Base-by-base conservation (phyloP, 768 basidiomycete species). In the Tubosaeta brunneosetosa region DNA sequence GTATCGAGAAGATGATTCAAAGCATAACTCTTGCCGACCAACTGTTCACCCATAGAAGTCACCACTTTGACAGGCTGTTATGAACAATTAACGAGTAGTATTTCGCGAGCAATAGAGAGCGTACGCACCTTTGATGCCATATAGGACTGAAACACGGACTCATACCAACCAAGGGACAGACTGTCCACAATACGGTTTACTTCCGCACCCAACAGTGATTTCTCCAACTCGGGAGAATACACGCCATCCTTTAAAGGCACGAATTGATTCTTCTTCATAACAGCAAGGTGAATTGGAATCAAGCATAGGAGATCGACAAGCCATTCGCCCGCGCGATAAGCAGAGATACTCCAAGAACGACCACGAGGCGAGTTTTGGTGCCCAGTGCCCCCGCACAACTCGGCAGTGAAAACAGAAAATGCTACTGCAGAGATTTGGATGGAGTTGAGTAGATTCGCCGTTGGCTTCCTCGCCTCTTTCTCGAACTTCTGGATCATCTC, bases 21-120 rank as follows among this genome's bases (percentile, higher is more conserved):
- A 0, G 77, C 68, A 49, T 75, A 85, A 47, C 77, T 80, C 57
- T 84, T 84, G 1, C 83, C 84, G 1, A 85, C 83, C 0, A 80
- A 83, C 58, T 85, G 83, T 60, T 84, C 82, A 1, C 82, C 83
- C 84, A 84, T 84, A 0, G 83, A 85, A 0, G 83, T 82, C 1
- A 84, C 83, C 3, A 84, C 84, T 55, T 74, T 77, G 12, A 85
- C 82, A 2, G 81, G 82, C 80, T 84, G 34, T 44, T 10, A 34
- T 31, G 7, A 14, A 1, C 0, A 14, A 1, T 53, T 13, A 64
- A 38, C 19, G 26, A 27, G 2, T 3, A 1, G 9, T 1, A 2
- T 8, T 3, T 0, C 3, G 22, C 82, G 81, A 66, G 82, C 82
- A 1, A 4, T 4, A 7, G 12, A 11, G 3, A 47, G 27, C 0